A percentile compares a stretch with the other conserved stretches of the same genome.
Evolutionary conservation across 768 basidiomycete species (phyloP).

Genomic region (Arthromyces matolae): DNA sequence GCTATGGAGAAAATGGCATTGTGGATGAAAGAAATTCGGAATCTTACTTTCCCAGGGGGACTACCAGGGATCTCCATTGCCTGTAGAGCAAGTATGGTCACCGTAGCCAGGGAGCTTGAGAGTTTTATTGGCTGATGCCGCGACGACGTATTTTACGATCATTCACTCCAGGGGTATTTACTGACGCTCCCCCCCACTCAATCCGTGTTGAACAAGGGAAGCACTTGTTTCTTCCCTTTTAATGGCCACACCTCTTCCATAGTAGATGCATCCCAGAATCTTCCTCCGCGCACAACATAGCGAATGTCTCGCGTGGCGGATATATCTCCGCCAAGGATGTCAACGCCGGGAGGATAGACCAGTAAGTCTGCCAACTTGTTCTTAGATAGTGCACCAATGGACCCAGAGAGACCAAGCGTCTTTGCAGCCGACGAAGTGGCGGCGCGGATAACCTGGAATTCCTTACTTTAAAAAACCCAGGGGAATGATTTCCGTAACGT

Average conservation of each 20-base stretch:
- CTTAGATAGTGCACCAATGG: slow-evolving; percentile 57
- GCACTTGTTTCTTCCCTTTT: slow-evolving; percentile 47
- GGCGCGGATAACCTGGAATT: slow-evolving; percentile 58
- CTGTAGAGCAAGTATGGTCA: too few relatives aligned
- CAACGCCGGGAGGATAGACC: slow-evolving; percentile 57
- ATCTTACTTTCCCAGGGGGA: too few relatives aligned
- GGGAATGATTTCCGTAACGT: neutral
- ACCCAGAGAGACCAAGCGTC: slow-evolving; percentile 58
- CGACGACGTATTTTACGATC: too few relatives aligned
- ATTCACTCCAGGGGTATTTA: too few relatives aligned
- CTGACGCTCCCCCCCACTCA: too few relatives aligned
- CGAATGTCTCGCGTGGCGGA: slow-evolving; percentile 45
- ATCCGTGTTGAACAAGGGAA: slow-evolving; percentile 59
- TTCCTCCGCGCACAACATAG: slow-evolving; percentile 63
- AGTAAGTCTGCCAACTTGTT: slow-evolving; percentile 74
- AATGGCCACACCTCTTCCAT: slow-evolving; percentile 75
- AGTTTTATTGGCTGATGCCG: too few relatives aligned
- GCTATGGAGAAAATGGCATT: too few relatives aligned
- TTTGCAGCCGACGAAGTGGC: slow-evolving; percentile 64
- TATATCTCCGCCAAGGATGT: slow-evolving; percentile 54
- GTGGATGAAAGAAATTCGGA: too few relatives aligned
- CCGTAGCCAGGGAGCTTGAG: too few relatives aligned
- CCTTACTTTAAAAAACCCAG: neutral
- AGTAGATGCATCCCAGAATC: slow-evolving; percentile 62
- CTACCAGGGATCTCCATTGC: too few relatives aligned